Percentiles rank a stretch among this genome's conserved stretches.
Evolutionary conservation across 108 stramenopile genomes (phyloP).

Genomic region (Phaeodactylum tricornutum): DNA sequence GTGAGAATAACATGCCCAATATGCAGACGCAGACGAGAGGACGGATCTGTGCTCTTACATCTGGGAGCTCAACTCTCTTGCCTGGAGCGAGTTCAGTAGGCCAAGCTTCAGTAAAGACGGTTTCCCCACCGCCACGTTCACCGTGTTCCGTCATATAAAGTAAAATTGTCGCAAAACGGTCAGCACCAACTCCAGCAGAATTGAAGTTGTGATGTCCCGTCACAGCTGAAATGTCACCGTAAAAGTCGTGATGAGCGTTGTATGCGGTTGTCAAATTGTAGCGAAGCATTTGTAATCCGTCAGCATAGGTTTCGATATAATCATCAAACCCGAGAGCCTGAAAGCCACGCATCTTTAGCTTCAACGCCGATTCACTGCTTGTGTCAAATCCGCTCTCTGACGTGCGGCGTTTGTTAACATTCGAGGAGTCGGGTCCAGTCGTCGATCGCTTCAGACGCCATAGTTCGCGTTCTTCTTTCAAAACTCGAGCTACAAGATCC

Average conservation of each 20-base stretch:
- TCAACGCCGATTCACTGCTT: constrained; percentile 48
- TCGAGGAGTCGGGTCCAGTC: constrained; percentile 57
- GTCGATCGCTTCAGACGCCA: constrained; percentile 68
- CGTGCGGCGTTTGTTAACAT: constrained; percentile 53
- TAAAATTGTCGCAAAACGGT: constrained; percentile 81
- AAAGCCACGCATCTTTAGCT: constrained; percentile 65
- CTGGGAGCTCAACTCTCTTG: constrained; percentile 12
- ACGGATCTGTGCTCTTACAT: not conserved
- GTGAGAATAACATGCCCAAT: constrained; percentile 14
- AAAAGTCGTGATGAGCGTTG: too few species aligned
- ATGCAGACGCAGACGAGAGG: constrained; percentile 1
- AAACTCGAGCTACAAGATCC: constrained; percentile 51
- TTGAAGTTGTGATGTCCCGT: constrained; percentile 42
- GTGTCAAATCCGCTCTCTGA: constrained; percentile 82
- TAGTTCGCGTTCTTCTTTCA: constrained; percentile 52
- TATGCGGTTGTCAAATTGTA: constrained; percentile 79
- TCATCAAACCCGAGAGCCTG: constrained; percentile 67
- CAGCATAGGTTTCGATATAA: constrained; percentile 36
- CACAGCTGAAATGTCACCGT: too few species aligned
- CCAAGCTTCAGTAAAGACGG: constrained; percentile 65
- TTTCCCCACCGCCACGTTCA: constrained; percentile 70
- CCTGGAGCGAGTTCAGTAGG: constrained; percentile 30
- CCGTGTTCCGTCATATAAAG: constrained; percentile 75
- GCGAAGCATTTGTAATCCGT: constrained; percentile 39
- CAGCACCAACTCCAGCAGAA: constrained; percentile 38